Evolutionary conservation across 2,329 filamentous ascomycete species (phyloP).

Genomic region (Ustilaginoidea virens): DNA sequence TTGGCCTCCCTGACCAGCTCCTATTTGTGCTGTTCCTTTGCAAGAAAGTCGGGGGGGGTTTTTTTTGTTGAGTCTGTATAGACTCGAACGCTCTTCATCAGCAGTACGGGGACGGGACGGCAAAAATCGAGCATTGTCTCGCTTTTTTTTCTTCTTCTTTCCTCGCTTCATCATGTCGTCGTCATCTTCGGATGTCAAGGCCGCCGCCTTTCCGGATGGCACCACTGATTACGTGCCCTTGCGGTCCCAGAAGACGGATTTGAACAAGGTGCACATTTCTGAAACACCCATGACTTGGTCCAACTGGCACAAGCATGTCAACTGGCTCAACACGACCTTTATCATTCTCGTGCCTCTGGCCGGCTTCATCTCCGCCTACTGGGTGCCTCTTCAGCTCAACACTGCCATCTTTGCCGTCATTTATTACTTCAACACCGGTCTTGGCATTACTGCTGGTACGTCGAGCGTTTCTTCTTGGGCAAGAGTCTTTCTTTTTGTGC

Average conservation of each 20-base stretch:
- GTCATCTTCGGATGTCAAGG: constrained; percentile 13
- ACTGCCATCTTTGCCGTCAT: constrained; percentile 58
- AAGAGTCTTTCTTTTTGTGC: no score
- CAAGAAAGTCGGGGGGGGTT: no score
- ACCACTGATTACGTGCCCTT: constrained; percentile 39
- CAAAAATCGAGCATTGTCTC: no score
- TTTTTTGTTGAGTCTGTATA: no score
- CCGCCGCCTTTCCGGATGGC: constrained; percentile 32
- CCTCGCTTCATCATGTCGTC: constrained; percentile 3
- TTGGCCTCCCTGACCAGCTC: no score
- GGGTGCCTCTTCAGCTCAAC: constrained; percentile 58
- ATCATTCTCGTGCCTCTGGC: constrained; percentile 64
- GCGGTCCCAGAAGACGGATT: constrained; percentile 29
- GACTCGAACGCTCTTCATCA: no score
- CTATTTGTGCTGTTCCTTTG: no score
- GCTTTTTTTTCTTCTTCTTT: not conserved
- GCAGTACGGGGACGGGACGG: no score
- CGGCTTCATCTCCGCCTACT: constrained; percentile 60
- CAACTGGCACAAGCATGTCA: constrained; percentile 87
- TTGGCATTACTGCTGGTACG: constrained; percentile 65
- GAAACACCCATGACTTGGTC: constrained; percentile 63
- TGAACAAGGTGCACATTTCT: constrained; percentile 70
- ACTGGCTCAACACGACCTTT: constrained; percentile 79
- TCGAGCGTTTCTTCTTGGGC: no score
- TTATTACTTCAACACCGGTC: constrained; percentile 74